Evolutionary conservation across 495 filamentous ascomycete genomes (phyloP), one percentile per base, ranked within the genome.

Genomic region (Aspergillus steynii): DNA sequence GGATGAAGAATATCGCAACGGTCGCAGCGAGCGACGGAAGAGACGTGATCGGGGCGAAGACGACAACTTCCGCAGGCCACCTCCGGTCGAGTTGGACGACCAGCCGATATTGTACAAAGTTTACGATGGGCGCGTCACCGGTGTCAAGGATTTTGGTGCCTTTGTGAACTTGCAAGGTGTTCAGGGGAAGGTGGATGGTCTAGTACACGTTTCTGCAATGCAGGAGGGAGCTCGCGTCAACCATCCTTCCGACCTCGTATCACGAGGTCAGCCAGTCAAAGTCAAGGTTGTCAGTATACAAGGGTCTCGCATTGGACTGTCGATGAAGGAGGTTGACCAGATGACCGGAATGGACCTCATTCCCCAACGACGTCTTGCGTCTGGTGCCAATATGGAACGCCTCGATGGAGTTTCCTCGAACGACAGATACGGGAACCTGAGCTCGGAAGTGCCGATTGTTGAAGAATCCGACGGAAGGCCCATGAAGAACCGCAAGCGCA

Each of bases 291-390:
- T 90, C 68, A 97, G 91, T 65, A 90, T 96, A 56, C 86, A 97
- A 67, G 86, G 88, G 10, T 83, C 79, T 49, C 81, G 90, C 59
- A 88, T 97, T 65, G 92, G 92, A 4, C 77, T 99, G 14, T 96
- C 92, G 3, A 97, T 99, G 94, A 96, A 96, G 71, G 94, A 97
- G 56, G 95, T 96, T 14, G 96, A 99, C 63, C 95, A 99, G 71
- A 83, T 85, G 45, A 95, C 92, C 29, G 95, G 95, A 3, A 83
- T 85, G 66, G 94, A 99, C 71, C 77, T 96, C 27, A 86, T 88
- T 15, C 92, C 94, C 12, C 88, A 94, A 62, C 82, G 86, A 59
- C 84, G 91, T 59, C 80, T 99, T 61, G 90, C 90, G 34, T 96
- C 95, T 6, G 95, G 95, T 14, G 95, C 95, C 15, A 99, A 99